phyloP scores from a whole-genome alignment of 176 grass and related monocot species.

The Miscanthus lutarioriparius region DNA sequence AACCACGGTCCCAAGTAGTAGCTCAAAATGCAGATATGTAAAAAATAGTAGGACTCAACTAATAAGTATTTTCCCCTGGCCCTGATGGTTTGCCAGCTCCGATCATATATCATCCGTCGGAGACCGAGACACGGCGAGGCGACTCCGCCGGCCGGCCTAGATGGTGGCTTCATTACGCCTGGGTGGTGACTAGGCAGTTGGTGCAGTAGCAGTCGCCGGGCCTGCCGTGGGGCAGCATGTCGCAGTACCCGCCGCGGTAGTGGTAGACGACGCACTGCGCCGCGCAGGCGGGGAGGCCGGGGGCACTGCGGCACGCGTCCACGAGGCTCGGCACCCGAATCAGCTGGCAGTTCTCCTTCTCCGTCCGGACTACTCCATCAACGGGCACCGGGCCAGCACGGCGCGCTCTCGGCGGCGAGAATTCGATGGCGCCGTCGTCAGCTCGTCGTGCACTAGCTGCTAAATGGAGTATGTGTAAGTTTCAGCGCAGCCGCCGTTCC shows the following conservation, averaged over 20 bases:
- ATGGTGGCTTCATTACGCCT: no score
- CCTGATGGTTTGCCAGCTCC: no score
- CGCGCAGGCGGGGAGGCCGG: background rate
- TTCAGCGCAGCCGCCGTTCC: background rate
- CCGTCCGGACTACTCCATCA: background rate
- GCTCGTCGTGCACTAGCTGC: background rate
- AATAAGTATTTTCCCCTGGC: no score
- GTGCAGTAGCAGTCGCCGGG: conserved; percentile 7
- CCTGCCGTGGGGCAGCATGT: background rate
- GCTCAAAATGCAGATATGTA: no score
- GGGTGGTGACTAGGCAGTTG: background rate
- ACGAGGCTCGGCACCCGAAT: background rate
- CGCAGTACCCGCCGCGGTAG: background rate
- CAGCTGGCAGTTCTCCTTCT: background rate
- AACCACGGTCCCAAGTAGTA: no score
- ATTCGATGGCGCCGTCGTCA: background rate
- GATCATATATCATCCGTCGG: no score
- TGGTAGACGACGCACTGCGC: background rate
- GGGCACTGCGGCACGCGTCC: background rate
- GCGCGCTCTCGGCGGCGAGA: background rate
- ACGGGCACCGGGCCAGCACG: background rate
- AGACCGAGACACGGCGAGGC: background rate
- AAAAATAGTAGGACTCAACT: no score
- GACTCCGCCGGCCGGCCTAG: background rate
- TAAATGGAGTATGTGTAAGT: background rate